phyloP scores from a whole-genome alignment of 768 basidiomycete genomes.

The Leccinum broughii region DNA sequence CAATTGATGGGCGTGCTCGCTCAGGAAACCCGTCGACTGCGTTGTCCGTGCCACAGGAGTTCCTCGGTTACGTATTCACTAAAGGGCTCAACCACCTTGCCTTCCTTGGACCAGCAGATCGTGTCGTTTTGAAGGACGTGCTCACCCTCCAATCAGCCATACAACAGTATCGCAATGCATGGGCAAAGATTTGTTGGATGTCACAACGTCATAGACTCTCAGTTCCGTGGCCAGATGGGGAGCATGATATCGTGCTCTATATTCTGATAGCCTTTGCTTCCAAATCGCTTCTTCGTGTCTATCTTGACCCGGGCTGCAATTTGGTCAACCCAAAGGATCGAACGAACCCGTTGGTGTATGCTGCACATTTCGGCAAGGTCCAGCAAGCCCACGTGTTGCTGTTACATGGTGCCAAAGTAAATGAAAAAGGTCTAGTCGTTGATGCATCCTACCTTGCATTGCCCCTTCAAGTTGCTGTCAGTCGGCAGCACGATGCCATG shows the following conservation, averaged over 20 bases:
- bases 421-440: slow-evolving; percentile 6
- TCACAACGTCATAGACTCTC: not conserved
- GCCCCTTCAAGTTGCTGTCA: slow-evolving; percentile 12
- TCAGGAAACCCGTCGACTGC: not conserved
- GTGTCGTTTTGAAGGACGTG: slow-evolving; percentile 5
- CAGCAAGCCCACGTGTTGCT: slow-evolving; percentile 5
- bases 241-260: slow-evolving; percentile 11
- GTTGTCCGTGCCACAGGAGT: not conserved
- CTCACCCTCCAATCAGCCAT: not conserved
- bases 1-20: not conserved
- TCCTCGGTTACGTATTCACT: slow-evolving; percentile 7
- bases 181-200: slow-evolving; percentile 3
- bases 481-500: slow-evolving; percentile 1
- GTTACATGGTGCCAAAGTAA: slow-evolving; percentile 1
- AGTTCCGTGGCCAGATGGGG: not conserved
- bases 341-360: slow-evolving; percentile 15
- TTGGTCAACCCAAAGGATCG: not conserved
- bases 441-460: slow-evolving; percentile 1
- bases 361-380: slow-evolving; percentile 9
- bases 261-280: slow-evolving; percentile 10
- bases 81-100: slow-evolving; percentile 9
- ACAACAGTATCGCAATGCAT: not conserved
- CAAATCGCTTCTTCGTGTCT: slow-evolving; percentile 1
- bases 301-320: not conserved
- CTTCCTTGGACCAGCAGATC: not conserved